Evolutionary conservation across 768 basidiomycete genomes (phyloP).

Genomic region (Rubroboletus satanas): DNA sequence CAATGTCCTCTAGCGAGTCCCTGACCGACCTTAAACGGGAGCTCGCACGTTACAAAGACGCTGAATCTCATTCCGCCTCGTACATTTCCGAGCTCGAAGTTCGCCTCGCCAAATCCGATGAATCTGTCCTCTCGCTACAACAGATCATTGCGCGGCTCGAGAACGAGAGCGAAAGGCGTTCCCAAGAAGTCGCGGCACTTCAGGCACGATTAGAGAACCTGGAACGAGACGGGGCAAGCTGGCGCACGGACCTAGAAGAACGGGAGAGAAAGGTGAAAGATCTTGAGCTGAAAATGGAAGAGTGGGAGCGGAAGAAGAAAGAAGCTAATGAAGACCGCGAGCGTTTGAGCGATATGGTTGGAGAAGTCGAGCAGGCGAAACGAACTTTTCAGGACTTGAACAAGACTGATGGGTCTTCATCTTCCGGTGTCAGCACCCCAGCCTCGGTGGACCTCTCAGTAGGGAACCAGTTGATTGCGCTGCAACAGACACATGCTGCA

Average conservation of each 20-base stretch:
- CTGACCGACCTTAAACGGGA: slow-evolving; percentile 83
- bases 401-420: slow-evolving; percentile 29
- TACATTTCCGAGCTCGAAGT: slow-evolving; percentile 88
- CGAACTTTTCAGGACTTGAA: slow-evolving; percentile 53
- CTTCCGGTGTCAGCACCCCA: slow-evolving; percentile 30
- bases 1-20: slow-evolving; percentile 70
- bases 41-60: slow-evolving; percentile 70
- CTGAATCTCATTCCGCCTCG: slow-evolving; percentile 63
- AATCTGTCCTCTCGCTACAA: slow-evolving; percentile 66
- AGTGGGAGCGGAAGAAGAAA: slow-evolving; percentile 71
- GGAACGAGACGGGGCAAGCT: slow-evolving; percentile 71
- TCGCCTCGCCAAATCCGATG: slow-evolving; percentile 73
- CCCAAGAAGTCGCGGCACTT: slow-evolving; percentile 65
- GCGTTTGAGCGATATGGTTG: slow-evolving; percentile 64
- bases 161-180: slow-evolving; percentile 67
- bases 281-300: slow-evolving; percentile 73
- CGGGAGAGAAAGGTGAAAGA: slow-evolving; percentile 73
- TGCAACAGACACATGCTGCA: slow-evolving; percentile 81
- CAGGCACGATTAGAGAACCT: slow-evolving; percentile 69
- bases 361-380: slow-evolving; percentile 67
- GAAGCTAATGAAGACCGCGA: slow-evolving; percentile 62
- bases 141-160: slow-evolving; percentile 75
- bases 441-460: slow-evolving; percentile 37
- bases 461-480: slow-evolving; percentile 60
- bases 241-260: slow-evolving; percentile 80